A percentile compares a stretch with the other conserved stretches of the same genome.
These are phyloP conservation scores for Epichloe sylvatica DNA, from an alignment of 2,329 filamentous ascomycete species.

Conservation along the genomic window DNA sequence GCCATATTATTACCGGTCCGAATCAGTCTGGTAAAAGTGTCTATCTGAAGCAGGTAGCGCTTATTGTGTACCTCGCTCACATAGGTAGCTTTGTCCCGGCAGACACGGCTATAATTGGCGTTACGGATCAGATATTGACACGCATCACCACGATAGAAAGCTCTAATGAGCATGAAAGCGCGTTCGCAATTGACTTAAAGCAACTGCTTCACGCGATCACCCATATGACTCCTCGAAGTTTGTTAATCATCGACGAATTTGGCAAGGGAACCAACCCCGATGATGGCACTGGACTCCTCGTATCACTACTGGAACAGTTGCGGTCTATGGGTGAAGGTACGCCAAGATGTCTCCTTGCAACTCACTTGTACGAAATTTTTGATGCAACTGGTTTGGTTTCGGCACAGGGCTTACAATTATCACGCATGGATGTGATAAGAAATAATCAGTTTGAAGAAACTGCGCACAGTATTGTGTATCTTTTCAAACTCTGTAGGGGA, in stretches of 20 bases:
- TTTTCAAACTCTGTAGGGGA: slow-evolving; percentile 57
- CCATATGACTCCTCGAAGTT: slow-evolving; percentile 58
- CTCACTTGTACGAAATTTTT: slow-evolving; percentile 60
- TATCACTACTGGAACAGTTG: slow-evolving; percentile 45
- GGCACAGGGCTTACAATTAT: slow-evolving; percentile 40
- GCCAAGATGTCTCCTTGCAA: slow-evolving; percentile 47
- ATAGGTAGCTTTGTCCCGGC: slow-evolving; percentile 88
- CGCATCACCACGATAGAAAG: slow-evolving; percentile 63
- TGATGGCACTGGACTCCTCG: slow-evolving; percentile 45
- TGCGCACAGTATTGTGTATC: slow-evolving; percentile 54
- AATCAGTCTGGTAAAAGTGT: slow-evolving; percentile 97
- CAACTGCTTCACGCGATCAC: slow-evolving; percentile 68
- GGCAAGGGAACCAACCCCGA: slow-evolving; percentile 47
- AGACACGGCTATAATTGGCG: slow-evolving; percentile 56
- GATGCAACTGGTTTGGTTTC: slow-evolving; percentile 43
- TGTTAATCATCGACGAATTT: slow-evolving; percentile 91
- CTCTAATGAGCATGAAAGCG: slow-evolving; percentile 43
- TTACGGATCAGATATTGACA: slow-evolving; percentile 88
- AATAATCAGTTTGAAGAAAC: slow-evolving; percentile 27
- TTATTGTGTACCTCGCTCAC: slow-evolving; percentile 87
- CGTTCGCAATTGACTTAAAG: slow-evolving; percentile 66
- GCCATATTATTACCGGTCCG: slow-evolving; percentile 73
- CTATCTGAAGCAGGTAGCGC: slow-evolving; percentile 82
- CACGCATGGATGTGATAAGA: slow-evolving; percentile 61
- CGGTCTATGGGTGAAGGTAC: slow-evolving; percentile 28